These are phyloP conservation scores for Russula foetens DNA, from an alignment of 768 basidiomycete genomes.

Conservation along the genomic window DNA sequence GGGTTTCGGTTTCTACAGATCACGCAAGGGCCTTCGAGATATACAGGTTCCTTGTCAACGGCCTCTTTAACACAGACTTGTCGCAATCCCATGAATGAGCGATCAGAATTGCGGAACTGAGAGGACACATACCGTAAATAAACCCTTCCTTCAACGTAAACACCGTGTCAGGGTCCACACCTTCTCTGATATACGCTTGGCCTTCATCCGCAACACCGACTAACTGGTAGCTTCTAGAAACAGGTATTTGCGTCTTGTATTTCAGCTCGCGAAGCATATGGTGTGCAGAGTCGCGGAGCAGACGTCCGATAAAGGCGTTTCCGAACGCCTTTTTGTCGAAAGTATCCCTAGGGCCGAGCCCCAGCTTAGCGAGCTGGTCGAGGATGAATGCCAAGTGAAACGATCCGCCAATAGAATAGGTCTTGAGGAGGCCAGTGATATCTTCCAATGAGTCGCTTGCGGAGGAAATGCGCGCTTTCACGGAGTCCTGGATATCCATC, in stretches of 20 bases:
- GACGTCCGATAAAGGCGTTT: constrained; percentile 46
- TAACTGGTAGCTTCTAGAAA: constrained; percentile 50
- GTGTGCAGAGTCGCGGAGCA: constrained; percentile 51
- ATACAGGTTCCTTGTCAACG: neutral
- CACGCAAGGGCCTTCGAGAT: neutral
- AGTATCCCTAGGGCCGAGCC: neutral
- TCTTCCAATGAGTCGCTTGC: neutral
- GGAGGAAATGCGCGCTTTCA: neutral
- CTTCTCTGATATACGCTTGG: neutral
- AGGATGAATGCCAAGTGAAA: neutral
- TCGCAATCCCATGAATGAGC: neutral
- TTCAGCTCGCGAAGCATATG: constrained; percentile 67
- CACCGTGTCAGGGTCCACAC: neutral
- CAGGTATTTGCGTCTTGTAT: constrained; percentile 60
- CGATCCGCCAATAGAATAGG: neutral
- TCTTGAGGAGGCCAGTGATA: neutral
- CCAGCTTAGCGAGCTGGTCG: neutral
- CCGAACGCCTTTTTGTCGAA: constrained; percentile 44
- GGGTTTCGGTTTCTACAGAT: neutral
- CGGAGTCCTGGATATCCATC: neutral
- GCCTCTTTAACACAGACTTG: neutral
- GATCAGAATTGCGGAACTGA: neutral
- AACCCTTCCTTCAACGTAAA: neutral
- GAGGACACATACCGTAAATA: neutral
- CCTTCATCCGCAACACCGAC: constrained; percentile 44